Evolutionary conservation across 495 filamentous ascomycete genomes (phyloP), one percentile per base, ranked within the genome.

Genomic region (Talaromyces trachyspermus): DNA sequence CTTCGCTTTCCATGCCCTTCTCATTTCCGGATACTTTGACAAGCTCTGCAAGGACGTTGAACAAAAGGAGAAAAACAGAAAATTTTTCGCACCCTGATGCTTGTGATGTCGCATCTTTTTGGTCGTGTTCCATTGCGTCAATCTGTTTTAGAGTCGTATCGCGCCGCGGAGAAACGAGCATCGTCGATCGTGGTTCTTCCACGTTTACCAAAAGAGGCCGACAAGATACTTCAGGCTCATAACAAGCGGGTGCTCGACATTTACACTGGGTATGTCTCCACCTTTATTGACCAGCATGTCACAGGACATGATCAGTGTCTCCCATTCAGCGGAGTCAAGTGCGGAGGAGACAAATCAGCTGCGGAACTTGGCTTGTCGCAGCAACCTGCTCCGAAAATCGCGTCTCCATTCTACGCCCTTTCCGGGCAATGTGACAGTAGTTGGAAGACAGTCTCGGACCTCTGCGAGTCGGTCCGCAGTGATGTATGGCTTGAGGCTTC

Each of bases 1-100:
- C 25, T 90, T 88, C 51, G 81, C 83, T 0, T 83, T 89, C 58
- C 85, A 90, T 53, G 76, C 84, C 2, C 70, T 90, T 2, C 61
- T 90, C 5, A 78, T 72, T 43, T 71, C 65, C 17, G 84, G 83
- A 0, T 86, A 83, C 53, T 84, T 89, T 57, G 77, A 85, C 51
- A 54, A 63, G 4, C 54, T 89, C 0, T 84, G 81, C 50, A 64
- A 68, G 1, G 59, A 75, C 9, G 64, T 84, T 17, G 45, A 66
- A 15, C 57, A 51, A 14, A 60, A 64, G 19, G 20, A 50, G 3
- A 56, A 54, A 2, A 66, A 3, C 53, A 69, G 3, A 32, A 49
- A 4, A 72, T 71, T 0, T 42, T 79, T 4, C 63, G 61, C 2
- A 60, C 58, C 2, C 53, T 89, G 30, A 79, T 88, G 65, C 60